Base-by-base conservation (phyloP, 2,329 filamentous ascomycete genomes). In the Chaetomiaceae sp. region DNA sequence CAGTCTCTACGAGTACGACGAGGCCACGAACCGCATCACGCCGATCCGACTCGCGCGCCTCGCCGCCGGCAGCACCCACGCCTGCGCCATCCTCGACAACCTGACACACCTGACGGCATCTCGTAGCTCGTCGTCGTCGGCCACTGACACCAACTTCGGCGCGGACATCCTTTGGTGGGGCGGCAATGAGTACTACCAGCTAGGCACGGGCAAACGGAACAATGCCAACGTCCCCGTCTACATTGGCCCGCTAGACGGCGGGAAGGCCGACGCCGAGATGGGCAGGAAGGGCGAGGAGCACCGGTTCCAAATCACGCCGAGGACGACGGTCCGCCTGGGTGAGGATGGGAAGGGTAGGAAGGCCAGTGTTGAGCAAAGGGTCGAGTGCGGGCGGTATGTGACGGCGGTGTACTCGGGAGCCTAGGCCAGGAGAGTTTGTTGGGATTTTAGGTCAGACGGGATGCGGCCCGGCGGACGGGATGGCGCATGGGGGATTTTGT, bases 141-240 rank as follows among this genome's bases (percentile, higher is more conserved):
- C 81, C 36, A 86, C 88, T 59, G 87, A 90, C 63, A 89, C 85
- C 1, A 91, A 94, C 66, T 96, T 85, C 82, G 94, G 94, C 44
- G 84, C 87, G 4, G 94, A 97, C 67, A 85, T 91, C 27, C 69
- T 97, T 1, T 95, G 89, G 76, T 99, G 91, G 89, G 94, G 94
- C 57, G 90, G 90, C 48, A 99, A 97, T 64, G 91, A 97, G 72
- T 82, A 86, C 67, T 96, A 87, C 69, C 94, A 99, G 71, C 80
- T 99, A 23, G 94, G 94, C 11, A 96, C 87, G 0, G 91, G 94
- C 25, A 95, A 87, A 75, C 76, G 92, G 57, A 94, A 82, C 64
- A 97, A 97, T 65, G 66, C 87, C 9, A 81, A 82, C 48, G 77
- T 79, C 11, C 94, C 94, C 1, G 77, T 78, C 1, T 92, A 96